These are phyloP conservation scores for Ogataea henricii DNA, from an alignment of 805 yeast species.

Conservation along the genomic window DNA sequence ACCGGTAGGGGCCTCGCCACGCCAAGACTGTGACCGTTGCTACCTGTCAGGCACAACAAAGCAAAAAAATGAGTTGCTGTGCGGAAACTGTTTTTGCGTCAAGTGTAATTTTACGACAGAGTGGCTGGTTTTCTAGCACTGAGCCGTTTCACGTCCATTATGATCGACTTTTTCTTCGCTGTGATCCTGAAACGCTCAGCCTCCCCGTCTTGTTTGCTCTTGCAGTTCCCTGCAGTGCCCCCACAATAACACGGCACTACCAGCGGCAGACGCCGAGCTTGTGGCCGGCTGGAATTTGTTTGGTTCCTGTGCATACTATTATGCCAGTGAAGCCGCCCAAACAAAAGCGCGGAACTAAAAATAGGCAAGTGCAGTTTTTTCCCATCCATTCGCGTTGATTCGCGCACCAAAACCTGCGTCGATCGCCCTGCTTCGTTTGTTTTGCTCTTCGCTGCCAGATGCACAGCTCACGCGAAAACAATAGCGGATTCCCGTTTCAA, in stretches of 20 bases:
- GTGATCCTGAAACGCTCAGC: constrained; percentile 8
- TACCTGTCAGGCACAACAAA: background rate
- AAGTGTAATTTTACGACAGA: background rate
- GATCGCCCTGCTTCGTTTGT: background rate
- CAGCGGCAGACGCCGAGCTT: constrained; percentile 1
- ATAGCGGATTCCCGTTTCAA: background rate
- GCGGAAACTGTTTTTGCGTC: too few species aligned
- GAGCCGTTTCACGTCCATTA: background rate
- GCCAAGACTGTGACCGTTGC: too few species aligned
- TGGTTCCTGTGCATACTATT: constrained; percentile 4
- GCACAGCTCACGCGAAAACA: background rate
- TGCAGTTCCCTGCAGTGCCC: constrained; percentile 1
- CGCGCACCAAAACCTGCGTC: constrained; percentile 1
- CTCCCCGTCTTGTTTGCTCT: constrained; percentile 4
- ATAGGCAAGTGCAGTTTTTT: constrained; percentile 8
- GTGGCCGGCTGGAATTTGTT: background rate
- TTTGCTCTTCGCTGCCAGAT: background rate
- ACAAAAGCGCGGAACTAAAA: constrained; percentile 1
- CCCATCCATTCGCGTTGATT: background rate
- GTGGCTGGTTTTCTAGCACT: background rate
- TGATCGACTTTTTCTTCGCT: background rate
- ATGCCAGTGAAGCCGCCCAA: background rate
- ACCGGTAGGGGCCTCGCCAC: too few species aligned
- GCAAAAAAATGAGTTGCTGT: too few species aligned
- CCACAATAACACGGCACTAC: background rate